phyloP scores from a whole-genome alignment of 2,329 filamentous ascomycete species.

The Monosporascus sp. region DNA sequence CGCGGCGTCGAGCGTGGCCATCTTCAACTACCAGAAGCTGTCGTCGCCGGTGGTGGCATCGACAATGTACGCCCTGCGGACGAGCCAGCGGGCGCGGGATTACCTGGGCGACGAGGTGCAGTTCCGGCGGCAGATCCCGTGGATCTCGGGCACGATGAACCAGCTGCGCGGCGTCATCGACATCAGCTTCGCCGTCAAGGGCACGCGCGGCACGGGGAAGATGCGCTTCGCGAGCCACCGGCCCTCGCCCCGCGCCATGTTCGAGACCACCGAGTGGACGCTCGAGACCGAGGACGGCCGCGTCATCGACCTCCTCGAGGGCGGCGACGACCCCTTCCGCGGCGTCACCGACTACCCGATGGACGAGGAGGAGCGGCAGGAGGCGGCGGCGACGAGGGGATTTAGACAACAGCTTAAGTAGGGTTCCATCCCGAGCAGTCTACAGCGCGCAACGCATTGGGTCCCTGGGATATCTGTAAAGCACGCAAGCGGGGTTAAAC shows the following conservation, averaged over 20 bases:
- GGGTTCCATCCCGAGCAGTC: neutral
- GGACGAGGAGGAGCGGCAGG: slow-evolving; percentile 35
- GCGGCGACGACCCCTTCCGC: slow-evolving; percentile 64
- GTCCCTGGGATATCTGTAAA: neutral
- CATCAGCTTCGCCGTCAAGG: slow-evolving; percentile 81
- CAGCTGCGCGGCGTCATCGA: slow-evolving; percentile 88
- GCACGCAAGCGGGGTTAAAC: neutral
- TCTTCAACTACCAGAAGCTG: slow-evolving; percentile 99
- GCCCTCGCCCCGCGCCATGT: slow-evolving; percentile 55
- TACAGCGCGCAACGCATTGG: neutral
- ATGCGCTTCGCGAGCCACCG: slow-evolving; percentile 80
- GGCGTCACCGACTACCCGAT: slow-evolving; percentile 38
- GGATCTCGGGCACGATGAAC: slow-evolving; percentile 85
- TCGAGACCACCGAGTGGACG: slow-evolving; percentile 89
- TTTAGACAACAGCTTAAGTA: slow-evolving; percentile 46
- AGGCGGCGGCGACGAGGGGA: slow-evolving; percentile 38
- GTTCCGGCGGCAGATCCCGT: slow-evolving; percentile 72
- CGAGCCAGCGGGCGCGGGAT: slow-evolving; percentile 66
- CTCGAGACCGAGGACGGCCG: slow-evolving; percentile 59
- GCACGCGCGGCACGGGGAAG: slow-evolving; percentile 62
- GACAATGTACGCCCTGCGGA: slow-evolving; percentile 87
- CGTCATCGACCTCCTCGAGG: slow-evolving; percentile 69
- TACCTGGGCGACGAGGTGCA: slow-evolving; percentile 83
- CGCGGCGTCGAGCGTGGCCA: slow-evolving; percentile 67
- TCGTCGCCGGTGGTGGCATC: slow-evolving; percentile 82